Conservation (phyloP, 805 yeast species). For the Spencermartinsiella europaea region DNA sequence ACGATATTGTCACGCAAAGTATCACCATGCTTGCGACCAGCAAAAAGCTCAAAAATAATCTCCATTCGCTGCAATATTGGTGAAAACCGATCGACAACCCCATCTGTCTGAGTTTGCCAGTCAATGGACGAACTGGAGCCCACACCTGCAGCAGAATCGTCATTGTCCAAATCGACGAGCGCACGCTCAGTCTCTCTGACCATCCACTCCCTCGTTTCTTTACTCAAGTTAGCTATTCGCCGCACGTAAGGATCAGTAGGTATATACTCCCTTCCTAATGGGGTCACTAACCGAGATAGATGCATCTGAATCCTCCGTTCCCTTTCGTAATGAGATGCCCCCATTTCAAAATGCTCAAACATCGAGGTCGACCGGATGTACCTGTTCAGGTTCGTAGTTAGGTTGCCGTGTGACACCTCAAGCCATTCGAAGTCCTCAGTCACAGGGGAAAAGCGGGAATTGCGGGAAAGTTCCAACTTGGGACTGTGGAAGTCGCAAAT, state of each 20-base stretch:
- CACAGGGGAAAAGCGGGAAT: not conserved
- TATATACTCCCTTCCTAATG: constrained; percentile 46
- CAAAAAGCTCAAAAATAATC: constrained; percentile 30
- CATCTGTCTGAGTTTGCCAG: constrained; percentile 51
- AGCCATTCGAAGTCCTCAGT: constrained; percentile 2
- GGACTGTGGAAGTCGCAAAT: constrained; percentile 50
- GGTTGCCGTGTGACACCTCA: not conserved
- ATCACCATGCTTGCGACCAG: not conserved
- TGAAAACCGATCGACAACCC: constrained; percentile 48
- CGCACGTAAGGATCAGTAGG: constrained; percentile 45
- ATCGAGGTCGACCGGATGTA: not conserved
- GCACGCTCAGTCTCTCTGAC: constrained; percentile 33
- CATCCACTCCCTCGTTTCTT: constrained; percentile 34
- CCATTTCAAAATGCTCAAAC: constrained; percentile 43
- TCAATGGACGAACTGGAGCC: constrained; percentile 42
- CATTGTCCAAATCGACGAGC: constrained; percentile 15
- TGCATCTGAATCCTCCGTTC: constrained; percentile 49
- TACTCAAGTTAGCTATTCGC: constrained; percentile 33
- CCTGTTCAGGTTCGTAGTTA: not conserved
- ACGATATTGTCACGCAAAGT: not conserved
- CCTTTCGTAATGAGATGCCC: constrained; percentile 42
- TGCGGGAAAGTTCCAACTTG: constrained; percentile 39
- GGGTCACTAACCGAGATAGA: constrained; percentile 48
- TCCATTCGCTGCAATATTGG: constrained; percentile 44
- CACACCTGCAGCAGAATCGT: constrained; percentile 22